Conservation (phyloP, 805 yeast species). For the Pichia paraexigua region DNA sequence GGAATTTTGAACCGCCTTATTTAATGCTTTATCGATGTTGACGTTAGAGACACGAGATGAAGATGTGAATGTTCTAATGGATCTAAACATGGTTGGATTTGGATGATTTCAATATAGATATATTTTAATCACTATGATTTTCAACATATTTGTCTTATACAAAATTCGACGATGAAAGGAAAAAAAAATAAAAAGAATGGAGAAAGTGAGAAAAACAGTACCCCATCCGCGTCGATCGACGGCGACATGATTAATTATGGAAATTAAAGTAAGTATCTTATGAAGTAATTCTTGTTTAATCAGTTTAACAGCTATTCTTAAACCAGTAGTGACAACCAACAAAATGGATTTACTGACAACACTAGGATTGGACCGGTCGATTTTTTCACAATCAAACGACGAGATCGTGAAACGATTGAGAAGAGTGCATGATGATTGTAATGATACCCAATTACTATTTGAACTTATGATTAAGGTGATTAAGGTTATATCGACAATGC, state of each 20-base stretch:
- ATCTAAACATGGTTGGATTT: neutral
- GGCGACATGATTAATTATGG: too few relatives aligned
- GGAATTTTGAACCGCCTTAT: conserved; percentile 9
- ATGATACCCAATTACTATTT: neutral
- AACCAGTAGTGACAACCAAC: too few relatives aligned
- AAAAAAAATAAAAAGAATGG: neutral
- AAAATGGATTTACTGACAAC: neutral
- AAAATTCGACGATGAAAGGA: neutral
- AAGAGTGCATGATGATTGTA: neutral
- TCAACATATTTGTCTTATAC: too few relatives aligned
- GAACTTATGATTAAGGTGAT: neutral
- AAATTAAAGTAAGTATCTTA: too few relatives aligned
- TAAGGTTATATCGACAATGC: neutral
- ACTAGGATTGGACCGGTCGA: neutral
- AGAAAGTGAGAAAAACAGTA: neutral
- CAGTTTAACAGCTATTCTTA: too few relatives aligned
- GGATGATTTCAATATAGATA: too few relatives aligned
- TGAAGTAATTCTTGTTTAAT: too few relatives aligned
- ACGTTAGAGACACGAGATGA: neutral
- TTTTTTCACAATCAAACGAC: neutral
- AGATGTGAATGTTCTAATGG: neutral
- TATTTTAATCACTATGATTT: too few relatives aligned
- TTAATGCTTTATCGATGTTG: conserved; percentile 12
- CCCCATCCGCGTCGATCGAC: too few relatives aligned
- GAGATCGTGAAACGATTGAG: neutral